phyloP scores from a whole-genome alignment of 306 rosid species.

The Vigna hirtella region DNA sequence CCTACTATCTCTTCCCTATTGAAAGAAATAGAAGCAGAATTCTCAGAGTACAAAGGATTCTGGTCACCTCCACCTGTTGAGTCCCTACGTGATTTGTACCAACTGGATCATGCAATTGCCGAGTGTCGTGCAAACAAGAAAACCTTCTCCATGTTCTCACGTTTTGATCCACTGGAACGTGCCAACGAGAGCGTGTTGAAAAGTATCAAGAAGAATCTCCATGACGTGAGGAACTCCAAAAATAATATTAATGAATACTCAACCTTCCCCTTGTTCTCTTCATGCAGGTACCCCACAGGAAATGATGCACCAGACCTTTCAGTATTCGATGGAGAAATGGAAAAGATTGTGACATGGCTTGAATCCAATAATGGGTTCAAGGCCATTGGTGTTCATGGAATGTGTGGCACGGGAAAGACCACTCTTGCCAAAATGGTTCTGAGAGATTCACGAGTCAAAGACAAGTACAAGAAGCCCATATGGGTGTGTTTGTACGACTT shows the following conservation, averaged over 20 bases:
- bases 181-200: neutral
- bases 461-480: neutral
- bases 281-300: neutral
- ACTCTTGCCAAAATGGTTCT: neutral
- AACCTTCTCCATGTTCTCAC: neutral
- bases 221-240: neutral
- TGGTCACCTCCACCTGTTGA: constrained; percentile 8
- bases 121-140: neutral
- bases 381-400: constrained; percentile 29
- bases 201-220: neutral
- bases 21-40: neutral
- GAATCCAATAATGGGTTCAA: neutral
- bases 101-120: neutral
- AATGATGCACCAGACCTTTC: neutral
- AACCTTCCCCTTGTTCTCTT: neutral
- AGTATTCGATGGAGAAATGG: neutral
- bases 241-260: neutral
- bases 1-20: neutral
- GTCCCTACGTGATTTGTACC: neutral
- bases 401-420: constrained; percentile 31
- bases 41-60: neutral
- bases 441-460: neutral
- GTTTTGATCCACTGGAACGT: neutral
- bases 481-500: constrained; percentile 26
- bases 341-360: neutral